These are phyloP conservation scores for Graphilbum fragrans DNA, from an alignment of 2,329 filamentous ascomycete species.

Conservation along the genomic window DNA sequence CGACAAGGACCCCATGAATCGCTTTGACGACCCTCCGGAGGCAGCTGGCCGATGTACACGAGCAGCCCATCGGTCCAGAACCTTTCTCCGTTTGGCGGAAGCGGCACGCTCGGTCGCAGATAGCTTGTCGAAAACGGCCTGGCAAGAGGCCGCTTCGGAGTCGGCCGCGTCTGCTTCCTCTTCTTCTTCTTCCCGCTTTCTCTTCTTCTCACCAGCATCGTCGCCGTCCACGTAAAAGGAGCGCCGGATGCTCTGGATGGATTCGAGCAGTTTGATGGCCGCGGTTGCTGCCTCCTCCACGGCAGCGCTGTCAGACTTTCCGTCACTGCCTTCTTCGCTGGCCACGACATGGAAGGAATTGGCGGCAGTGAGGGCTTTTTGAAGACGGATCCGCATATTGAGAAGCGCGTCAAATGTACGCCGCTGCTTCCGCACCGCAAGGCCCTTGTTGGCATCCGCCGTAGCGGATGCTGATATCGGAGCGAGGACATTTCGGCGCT, in stretches of 20 bases:
- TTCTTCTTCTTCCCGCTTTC: slow-evolving; percentile 50
- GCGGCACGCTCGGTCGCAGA: slow-evolving; percentile 49
- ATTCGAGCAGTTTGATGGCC: slow-evolving; percentile 52
- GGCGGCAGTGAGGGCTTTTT: slow-evolving; percentile 74
- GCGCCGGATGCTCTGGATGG: slow-evolving; percentile 58
- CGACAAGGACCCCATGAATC: slow-evolving; percentile 33
- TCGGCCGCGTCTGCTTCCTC: slow-evolving; percentile 29
- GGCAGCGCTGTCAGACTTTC: slow-evolving; percentile 12
- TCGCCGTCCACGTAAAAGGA: slow-evolving; percentile 37
- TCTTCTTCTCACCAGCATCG: slow-evolving; percentile 29
- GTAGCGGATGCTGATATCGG: slow-evolving; percentile 52
- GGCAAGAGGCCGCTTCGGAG: slow-evolving; percentile 25
- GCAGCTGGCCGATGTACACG: slow-evolving; percentile 50
- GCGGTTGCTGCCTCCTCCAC: slow-evolving; percentile 79
- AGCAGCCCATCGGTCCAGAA: slow-evolving; percentile 81
- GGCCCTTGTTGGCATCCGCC: slow-evolving; percentile 72
- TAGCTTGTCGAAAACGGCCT: slow-evolving; percentile 63
- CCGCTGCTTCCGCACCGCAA: slow-evolving; percentile 75
- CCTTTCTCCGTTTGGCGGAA: slow-evolving; percentile 50
- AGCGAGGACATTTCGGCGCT: slow-evolving; percentile 53
- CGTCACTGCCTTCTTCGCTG: slow-evolving; percentile 1
- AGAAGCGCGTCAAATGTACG: slow-evolving; percentile 79
- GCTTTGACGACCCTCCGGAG: slow-evolving; percentile 33
- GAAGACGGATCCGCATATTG: slow-evolving; percentile 81
- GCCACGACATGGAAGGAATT: slow-evolving; percentile 54